A percentile compares a stretch with the other conserved stretches of the same genome.
Evolutionary conservation across 2,329 filamentous ascomycete species (phyloP).

Genomic region (Thelonectria blattea): DNA sequence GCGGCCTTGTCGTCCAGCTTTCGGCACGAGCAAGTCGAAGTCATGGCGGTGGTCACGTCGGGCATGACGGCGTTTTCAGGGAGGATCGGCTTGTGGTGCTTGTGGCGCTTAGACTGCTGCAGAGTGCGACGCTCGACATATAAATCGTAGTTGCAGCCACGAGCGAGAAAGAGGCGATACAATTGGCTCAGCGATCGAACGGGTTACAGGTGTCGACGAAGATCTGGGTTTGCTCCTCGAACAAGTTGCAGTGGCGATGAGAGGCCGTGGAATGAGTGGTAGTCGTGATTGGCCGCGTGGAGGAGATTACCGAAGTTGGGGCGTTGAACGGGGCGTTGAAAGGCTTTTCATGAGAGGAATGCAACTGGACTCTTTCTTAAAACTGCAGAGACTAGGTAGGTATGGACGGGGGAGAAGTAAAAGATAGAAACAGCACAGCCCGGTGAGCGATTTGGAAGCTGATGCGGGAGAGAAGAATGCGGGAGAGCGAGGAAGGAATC

Average conservation of each 20-base stretch:
- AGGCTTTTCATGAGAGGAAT: slow-evolving; percentile 1
- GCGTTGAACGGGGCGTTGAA: background rate
- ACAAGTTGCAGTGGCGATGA: slow-evolving; percentile 25
- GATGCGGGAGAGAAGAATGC: slow-evolving; percentile 1
- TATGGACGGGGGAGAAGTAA: background rate
- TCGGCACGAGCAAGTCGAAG: slow-evolving; percentile 46
- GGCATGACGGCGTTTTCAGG: slow-evolving; percentile 41
- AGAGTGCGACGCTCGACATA: slow-evolving; percentile 21
- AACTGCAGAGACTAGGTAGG: background rate
- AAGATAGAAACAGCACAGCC: background rate
- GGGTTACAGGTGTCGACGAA: background rate
- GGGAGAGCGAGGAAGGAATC: background rate
- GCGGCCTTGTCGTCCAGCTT: slow-evolving; percentile 44
- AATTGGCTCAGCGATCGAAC: slow-evolving; percentile 29
- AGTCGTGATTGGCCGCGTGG: slow-evolving; percentile 30
- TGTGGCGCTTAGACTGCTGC: slow-evolving; percentile 25
- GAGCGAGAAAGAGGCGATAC: slow-evolving; percentile 28
- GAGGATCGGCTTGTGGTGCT: slow-evolving; percentile 19
- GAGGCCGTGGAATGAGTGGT: slow-evolving; percentile 27
- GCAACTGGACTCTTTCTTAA: background rate
- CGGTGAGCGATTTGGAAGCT: slow-evolving; percentile 3
- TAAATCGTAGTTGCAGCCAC: slow-evolving; percentile 29
- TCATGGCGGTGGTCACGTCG: slow-evolving; percentile 47
- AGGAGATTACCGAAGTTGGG: slow-evolving; percentile 34
- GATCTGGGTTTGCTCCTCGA: slow-evolving; percentile 9